A percentile compares a stretch with the other conserved stretches of the same genome.
These are phyloP conservation scores for Penicillium riverlandense DNA, from an alignment of 495 filamentous ascomycete species.

Conservation along the genomic window DNA sequence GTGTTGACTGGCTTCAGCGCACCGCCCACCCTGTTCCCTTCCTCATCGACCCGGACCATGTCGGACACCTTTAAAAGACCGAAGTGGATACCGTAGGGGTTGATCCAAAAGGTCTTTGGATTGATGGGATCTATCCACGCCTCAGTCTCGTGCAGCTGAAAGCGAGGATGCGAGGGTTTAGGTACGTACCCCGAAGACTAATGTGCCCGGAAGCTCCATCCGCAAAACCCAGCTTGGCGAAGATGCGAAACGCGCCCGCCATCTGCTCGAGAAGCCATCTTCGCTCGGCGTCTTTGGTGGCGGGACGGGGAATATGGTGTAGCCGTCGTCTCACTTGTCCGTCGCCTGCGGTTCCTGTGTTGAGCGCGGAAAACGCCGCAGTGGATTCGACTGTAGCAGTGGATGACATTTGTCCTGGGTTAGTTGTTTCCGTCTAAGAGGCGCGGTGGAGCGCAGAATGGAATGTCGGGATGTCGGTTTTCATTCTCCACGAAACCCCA, in stretches of 20 bases:
- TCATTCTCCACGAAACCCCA: no score
- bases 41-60: slow-evolving; percentile 28
- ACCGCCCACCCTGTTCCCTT: slow-evolving; percentile 31
- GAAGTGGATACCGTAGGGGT: slow-evolving; percentile 45
- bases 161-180: no score
- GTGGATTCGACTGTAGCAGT: neutral
- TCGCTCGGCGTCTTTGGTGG: slow-evolving; percentile 1
- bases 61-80: slow-evolving; percentile 20
- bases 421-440: no score
- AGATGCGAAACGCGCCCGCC: slow-evolving; percentile 51
- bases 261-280: slow-evolving; percentile 46
- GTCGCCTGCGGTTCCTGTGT: neutral
- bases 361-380: neutral
- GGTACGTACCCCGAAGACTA: slow-evolving; percentile 8
- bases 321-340: neutral
- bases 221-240: slow-evolving; percentile 48
- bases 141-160: no score
- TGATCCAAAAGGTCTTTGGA: slow-evolving; percentile 50
- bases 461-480: no score
- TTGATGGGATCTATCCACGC: slow-evolving; percentile 12
- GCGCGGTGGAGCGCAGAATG: no score
- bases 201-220: slow-evolving; percentile 58
- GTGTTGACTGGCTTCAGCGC: slow-evolving; percentile 31
- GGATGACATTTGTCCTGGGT: no score
- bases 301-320: slow-evolving; percentile 7